Evolutionary conservation across 176 grass and related monocot genomes (phyloP).

Genomic region (Carex cristatella): DNA sequence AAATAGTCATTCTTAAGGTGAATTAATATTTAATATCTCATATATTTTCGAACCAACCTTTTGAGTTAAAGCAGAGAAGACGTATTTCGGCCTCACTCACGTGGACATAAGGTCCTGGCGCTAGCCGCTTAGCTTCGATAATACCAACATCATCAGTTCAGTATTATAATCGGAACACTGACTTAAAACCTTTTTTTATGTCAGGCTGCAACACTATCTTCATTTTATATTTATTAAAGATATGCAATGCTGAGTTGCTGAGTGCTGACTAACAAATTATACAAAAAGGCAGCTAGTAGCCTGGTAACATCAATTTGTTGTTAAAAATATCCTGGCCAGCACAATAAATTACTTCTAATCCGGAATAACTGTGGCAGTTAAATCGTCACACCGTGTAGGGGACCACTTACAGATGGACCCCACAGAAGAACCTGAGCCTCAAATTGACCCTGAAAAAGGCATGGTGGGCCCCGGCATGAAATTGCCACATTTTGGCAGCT

Average conservation of each 20-base stretch:
- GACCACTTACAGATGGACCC: not conserved
- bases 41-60: too few relatives aligned
- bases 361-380: not conserved
- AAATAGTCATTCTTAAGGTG: too few relatives aligned
- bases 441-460: not conserved
- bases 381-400: not conserved
- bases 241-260: not conserved
- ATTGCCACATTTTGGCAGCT: not conserved
- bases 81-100: too few relatives aligned
- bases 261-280: not conserved
- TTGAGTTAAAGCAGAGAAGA: too few relatives aligned
- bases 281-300: not conserved
- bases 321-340: not conserved
- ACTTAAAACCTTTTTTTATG: not conserved
- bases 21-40: too few relatives aligned
- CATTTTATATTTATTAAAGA: not conserved
- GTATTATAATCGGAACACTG: not conserved
- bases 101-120: too few relatives aligned
- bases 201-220: not conserved
- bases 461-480: not conserved
- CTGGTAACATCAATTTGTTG: not conserved
- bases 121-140: not conserved
- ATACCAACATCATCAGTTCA: not conserved
- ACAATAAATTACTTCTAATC: not conserved
- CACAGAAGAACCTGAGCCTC: not conserved